A percentile compares a stretch with the other conserved stretches of the same genome.
These are phyloP conservation scores for Pseudohyphozyma bogoriensis DNA, from an alignment of 768 basidiomycete genomes.

Conservation along the genomic window DNA sequence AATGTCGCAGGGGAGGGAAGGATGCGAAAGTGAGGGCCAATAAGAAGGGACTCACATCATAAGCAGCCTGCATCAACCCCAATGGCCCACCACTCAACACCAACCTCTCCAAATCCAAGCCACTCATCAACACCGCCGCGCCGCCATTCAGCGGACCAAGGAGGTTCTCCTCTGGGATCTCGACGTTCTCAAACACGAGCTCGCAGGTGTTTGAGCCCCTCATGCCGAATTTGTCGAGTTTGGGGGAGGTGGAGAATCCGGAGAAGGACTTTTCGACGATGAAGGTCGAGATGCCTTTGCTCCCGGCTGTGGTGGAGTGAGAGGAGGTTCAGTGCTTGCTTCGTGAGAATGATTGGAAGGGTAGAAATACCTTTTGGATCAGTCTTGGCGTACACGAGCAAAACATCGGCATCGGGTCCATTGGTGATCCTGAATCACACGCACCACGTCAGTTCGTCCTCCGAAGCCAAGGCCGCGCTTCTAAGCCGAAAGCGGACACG, in stretches of 20 bases:
- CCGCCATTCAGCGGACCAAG: slow-evolving; percentile 71
- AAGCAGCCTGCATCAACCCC: slow-evolving; percentile 92
- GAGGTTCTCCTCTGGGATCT: slow-evolving; percentile 71
- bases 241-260: slow-evolving; percentile 81
- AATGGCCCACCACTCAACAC: slow-evolving; percentile 87
- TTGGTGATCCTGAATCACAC: slow-evolving; percentile 70
- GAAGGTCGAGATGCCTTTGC: slow-evolving; percentile 85
- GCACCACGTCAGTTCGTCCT: background rate
- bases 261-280: slow-evolving; percentile 70
- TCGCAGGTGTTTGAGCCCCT: slow-evolving; percentile 91
- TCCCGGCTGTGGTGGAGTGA: too few species aligned
- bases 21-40: slow-evolving; percentile 47
- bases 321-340: too few species aligned
- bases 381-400: slow-evolving; percentile 89
- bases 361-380: slow-evolving; percentile 63
- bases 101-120: slow-evolving; percentile 80
- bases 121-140: slow-evolving; percentile 83
- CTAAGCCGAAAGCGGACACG: background rate
- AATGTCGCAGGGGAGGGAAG: background rate
- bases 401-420: slow-evolving; percentile 78
- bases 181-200: slow-evolving; percentile 64
- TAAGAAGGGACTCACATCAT: slow-evolving; percentile 56
- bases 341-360: too few species aligned
- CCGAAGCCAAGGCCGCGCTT: too few species aligned
- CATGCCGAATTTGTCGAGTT: slow-evolving; percentile 95